phyloP scores from a whole-genome alignment of 805 yeast genomes.

The Komagataella pastoris region DNA sequence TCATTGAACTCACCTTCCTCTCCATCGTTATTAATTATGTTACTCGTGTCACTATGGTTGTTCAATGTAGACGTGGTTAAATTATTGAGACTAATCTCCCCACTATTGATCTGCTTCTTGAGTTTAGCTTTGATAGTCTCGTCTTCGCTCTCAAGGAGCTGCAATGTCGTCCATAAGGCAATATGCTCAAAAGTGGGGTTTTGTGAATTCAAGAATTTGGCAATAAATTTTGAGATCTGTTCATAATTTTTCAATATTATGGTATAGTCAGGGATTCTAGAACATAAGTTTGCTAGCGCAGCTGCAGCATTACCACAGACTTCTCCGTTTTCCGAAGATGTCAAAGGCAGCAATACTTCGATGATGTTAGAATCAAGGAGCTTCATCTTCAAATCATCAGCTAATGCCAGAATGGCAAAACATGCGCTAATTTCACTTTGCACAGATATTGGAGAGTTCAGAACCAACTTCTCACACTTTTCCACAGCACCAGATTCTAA shows the following conservation, averaged over 20 bases:
- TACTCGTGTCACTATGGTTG: constrained; percentile 1
- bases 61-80: constrained; percentile 7
- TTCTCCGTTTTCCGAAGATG: constrained; percentile 78
- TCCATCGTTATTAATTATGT: not conserved
- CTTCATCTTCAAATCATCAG: constrained; percentile 84
- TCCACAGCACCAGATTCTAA: constrained; percentile 93
- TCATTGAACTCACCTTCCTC: constrained; percentile 19
- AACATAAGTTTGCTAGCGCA: constrained; percentile 89
- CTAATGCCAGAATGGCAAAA: constrained; percentile 90
- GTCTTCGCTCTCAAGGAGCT: constrained; percentile 80
- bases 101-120: constrained; percentile 17
- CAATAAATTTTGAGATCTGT: constrained; percentile 76
- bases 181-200: constrained; percentile 96
- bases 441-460: constrained; percentile 78
- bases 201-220: constrained; percentile 65
- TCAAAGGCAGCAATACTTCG: constrained; percentile 83
- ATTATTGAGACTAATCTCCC: constrained; percentile 18
- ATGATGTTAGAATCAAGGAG: constrained; percentile 74
- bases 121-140: constrained; percentile 31
- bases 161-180: constrained; percentile 93
- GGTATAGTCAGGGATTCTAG: constrained; percentile 75
- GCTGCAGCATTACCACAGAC: constrained; percentile 98
- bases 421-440: constrained; percentile 96
- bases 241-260: constrained; percentile 78
- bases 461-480: constrained; percentile 79